These are phyloP conservation scores for Porcisia deanei DNA, from an alignment of 208 protist genomes.

Conservation along the genomic window DNA sequence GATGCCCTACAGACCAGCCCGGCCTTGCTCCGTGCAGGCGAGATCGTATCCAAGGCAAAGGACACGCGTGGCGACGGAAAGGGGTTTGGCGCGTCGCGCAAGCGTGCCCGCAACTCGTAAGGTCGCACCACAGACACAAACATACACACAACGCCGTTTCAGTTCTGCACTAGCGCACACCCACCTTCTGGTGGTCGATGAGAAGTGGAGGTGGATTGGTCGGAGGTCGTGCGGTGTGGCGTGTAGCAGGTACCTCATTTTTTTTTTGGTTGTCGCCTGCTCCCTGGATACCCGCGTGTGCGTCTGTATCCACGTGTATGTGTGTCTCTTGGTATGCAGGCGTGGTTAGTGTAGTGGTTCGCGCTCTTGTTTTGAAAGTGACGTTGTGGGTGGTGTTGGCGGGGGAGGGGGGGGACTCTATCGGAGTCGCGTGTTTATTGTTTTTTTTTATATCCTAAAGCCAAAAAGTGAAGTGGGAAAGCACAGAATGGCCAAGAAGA, in stretches of 20 bases:
- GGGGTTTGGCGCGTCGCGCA: slow-evolving; percentile 65
- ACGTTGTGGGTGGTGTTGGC: too few species aligned
- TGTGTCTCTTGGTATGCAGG: neutral
- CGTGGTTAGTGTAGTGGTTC: neutral
- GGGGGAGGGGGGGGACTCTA: neutral
- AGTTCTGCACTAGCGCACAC: neutral
- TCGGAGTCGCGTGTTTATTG: neutral
- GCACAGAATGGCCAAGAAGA: too few species aligned
- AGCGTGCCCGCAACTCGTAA: slow-evolving; percentile 28
- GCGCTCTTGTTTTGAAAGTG: too few species aligned
- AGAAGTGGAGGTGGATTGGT: neutral
- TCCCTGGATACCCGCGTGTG: neutral
- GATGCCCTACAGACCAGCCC: slow-evolving; percentile 84
- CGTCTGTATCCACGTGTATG: neutral
- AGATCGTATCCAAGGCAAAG: slow-evolving; percentile 54
- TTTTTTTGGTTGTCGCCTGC: neutral
- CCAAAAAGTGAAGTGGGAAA: too few species aligned
- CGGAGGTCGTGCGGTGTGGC: neutral
- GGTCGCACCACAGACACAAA: neutral
- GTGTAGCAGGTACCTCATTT: neutral
- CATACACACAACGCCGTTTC: neutral
- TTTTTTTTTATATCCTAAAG: neutral
- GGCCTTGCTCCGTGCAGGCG: slow-evolving; percentile 60
- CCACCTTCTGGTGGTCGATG: too few species aligned
- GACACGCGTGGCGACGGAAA: slow-evolving; percentile 83